Evolutionary conservation across 2,329 filamentous ascomycete genomes (phyloP).

Genomic region (Mycosphaerella sp.): DNA sequence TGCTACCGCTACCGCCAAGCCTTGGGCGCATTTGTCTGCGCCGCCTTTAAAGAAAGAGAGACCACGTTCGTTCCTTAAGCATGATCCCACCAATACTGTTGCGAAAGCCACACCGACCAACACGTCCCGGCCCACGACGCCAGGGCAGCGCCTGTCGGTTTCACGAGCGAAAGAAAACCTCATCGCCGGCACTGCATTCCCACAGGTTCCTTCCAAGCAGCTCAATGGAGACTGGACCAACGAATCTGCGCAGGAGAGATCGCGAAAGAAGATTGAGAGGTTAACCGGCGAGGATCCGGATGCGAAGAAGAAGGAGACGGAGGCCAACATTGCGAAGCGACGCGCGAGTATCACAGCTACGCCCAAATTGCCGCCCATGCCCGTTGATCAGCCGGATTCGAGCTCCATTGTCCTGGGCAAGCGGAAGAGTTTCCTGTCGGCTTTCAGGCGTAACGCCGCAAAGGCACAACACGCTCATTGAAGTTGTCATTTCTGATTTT

Average conservation of each 20-base stretch:
- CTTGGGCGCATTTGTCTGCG: conserved; percentile 2
- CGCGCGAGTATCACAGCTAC: conserved; percentile 27
- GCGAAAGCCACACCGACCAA: conserved; percentile 2
- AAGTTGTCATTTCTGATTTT: background rate
- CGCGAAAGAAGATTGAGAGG: conserved; percentile 9
- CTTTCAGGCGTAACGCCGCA: conserved; percentile 33
- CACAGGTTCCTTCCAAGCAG: background rate
- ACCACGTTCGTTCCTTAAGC: conserved; percentile 19
- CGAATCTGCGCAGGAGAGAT: conserved; percentile 5
- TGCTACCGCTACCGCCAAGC: background rate
- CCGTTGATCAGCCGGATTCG: conserved; percentile 7
- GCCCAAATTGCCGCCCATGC: conserved; percentile 21
- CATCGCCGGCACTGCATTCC: background rate
- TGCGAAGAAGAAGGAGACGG: conserved; percentile 5
- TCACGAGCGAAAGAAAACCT: background rate
- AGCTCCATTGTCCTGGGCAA: conserved; percentile 35
- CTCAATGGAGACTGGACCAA: conserved; percentile 4
- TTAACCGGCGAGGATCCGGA: conserved; percentile 3
- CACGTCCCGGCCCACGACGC: background rate
- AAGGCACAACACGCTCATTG: background rate
- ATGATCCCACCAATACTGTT: conserved; percentile 10
- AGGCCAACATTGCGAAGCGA: conserved; percentile 29
- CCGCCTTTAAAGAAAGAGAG: conserved; percentile 6
- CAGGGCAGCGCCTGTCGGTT: background rate
- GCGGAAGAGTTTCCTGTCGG: conserved; percentile 43